Evolutionary conservation across 140 eudicot species (phyloP).

Genomic region (Erigeron philadelphicus): DNA sequence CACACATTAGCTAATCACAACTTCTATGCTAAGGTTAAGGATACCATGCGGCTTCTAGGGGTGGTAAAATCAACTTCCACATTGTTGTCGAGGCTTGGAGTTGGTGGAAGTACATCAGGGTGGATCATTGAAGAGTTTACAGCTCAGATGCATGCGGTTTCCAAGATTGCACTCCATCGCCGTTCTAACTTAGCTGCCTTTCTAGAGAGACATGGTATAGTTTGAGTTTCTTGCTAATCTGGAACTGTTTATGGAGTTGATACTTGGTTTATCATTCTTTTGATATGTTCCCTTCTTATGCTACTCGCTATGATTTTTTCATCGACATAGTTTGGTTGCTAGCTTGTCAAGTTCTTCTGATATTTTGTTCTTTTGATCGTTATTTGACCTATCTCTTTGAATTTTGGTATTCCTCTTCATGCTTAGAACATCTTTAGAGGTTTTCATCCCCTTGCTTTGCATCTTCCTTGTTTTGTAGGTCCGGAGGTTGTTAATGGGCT

Average conservation of each 20-base stretch:
- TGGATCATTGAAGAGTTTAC: slow-evolving; percentile 97
- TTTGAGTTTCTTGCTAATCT: neutral
- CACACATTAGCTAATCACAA: slow-evolving; percentile 8
- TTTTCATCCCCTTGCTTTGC: slow-evolving; percentile 4
- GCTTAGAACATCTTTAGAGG: slow-evolving; percentile 4
- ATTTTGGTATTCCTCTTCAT: neutral
- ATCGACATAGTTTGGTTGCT: no score
- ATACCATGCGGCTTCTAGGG: slow-evolving; percentile 85
- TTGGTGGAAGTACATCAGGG: slow-evolving; percentile 76
- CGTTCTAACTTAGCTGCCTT: slow-evolving; percentile 81
- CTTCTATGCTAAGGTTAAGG: slow-evolving; percentile 64
- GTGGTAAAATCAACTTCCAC: slow-evolving; percentile 71
- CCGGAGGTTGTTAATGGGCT: slow-evolving; percentile 95
- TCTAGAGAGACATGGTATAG: slow-evolving; percentile 76
- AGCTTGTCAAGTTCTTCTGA: neutral
- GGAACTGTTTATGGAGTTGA: neutral
- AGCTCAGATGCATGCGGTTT: slow-evolving; percentile 96
- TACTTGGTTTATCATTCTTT: neutral
- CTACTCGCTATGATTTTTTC: no score
- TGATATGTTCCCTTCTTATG: no score
- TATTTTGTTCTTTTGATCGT: slow-evolving; percentile 1
- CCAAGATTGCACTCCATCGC: slow-evolving; percentile 83
- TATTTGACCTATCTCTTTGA: neutral
- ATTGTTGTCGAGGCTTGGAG: slow-evolving; percentile 72
- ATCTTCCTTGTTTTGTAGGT: slow-evolving; percentile 46